These are phyloP conservation scores for Triglochin maritima DNA, from an alignment of 106 monocot species.

Conservation along the genomic window DNA sequence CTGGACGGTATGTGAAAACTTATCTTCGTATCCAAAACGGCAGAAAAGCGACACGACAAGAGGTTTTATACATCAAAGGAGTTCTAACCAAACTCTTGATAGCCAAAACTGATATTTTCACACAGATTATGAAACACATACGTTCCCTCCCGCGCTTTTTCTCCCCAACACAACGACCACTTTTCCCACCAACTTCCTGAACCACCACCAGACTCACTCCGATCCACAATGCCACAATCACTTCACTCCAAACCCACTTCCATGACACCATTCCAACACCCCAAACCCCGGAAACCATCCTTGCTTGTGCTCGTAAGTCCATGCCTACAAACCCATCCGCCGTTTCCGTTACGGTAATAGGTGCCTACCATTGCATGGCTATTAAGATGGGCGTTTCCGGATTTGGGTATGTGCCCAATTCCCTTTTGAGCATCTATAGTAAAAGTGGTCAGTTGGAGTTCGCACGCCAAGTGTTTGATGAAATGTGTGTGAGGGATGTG, in stretches of 20 bases:
- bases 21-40: too few species aligned
- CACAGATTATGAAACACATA: too few species aligned
- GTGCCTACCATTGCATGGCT: slow-evolving; percentile 27
- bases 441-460: slow-evolving; percentile 17
- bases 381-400: slow-evolving; percentile 23
- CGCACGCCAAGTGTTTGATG: slow-evolving; percentile 48
- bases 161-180: background rate
- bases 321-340: background rate
- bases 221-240: background rate
- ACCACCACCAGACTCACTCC: background rate
- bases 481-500: slow-evolving; percentile 25
- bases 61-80: too few species aligned
- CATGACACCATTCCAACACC: background rate
- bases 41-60: too few species aligned
- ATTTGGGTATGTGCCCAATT: slow-evolving; percentile 12
- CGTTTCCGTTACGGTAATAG: slow-evolving; percentile 1
- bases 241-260: background rate
- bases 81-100: too few species aligned
- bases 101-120: too few species aligned
- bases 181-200: background rate
- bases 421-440: slow-evolving; percentile 20
- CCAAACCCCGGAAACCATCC: background rate
- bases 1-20: too few species aligned
- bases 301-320: background rate
- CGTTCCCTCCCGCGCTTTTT: too few species aligned